Evolutionary conservation across 768 basidiomycete genomes (phyloP), one percentile per base, ranked within the genome.

Genomic region (Leccinum rimulosum): DNA sequence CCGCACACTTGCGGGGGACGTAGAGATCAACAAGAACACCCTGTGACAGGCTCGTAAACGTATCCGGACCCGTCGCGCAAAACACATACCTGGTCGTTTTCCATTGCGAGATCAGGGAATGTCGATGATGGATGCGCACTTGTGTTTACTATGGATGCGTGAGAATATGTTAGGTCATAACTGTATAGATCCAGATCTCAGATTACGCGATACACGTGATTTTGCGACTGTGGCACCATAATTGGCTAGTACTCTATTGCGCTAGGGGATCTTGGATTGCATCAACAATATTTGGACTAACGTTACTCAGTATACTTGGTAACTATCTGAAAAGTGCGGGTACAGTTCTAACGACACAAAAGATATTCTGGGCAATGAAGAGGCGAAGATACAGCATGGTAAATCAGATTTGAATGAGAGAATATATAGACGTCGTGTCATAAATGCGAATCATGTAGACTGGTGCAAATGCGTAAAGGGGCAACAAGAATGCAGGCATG

Each of bases 11-110:
- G 84, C 97, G 93, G 78, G 97, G 97, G 73, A 98, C 95, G 82
- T 99, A 99, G 79, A 99, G 95, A 84, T 98, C 97, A 74, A 99
- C 97, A 76, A 99, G 95, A 75, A 92, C 83, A 80, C 97, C 96
- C 93, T 97, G 58, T 38, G 40, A 48, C 54, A 5, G 17, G 55
- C 30, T 51, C 38, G 52, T 67, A 52, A 61, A 36, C 8, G 8
- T 31, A 55, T 12, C 25, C 10, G 10, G 17, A 7, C 3, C 1
- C 12, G 14, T 45, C 19, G 19, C 50, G 17, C 5, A 15, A 19
- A 55, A 30, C 19, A 76, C 87, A 62, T 72, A 91, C 91, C 79
- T 88, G 85, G 75, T 92, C 91, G 89, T 93, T 93, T 86, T 93
- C 90, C 91, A 93, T 93, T 75, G 77, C 76, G 65, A 71, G 61